phyloP scores from a whole-genome alignment of 148 eudicot species.

The Vaccinium corymbosum region DNA sequence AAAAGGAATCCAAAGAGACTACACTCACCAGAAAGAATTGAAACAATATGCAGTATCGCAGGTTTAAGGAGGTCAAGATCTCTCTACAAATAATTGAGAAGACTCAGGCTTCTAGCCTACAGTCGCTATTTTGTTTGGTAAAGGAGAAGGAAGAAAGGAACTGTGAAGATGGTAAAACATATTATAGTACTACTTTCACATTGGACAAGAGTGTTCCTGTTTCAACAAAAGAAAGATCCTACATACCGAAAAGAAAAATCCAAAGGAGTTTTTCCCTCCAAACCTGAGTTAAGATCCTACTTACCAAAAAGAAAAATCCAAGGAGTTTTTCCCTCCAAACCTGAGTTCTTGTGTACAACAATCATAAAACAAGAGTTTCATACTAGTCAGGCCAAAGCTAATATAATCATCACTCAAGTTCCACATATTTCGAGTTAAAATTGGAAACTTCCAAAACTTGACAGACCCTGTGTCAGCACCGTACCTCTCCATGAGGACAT shows the following conservation, averaged over 20 bases:
- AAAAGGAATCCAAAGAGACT: neutral
- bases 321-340: neutral
- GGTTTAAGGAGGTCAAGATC: neutral
- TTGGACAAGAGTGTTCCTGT: neutral
- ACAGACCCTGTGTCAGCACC: neutral
- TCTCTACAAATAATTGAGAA: neutral
- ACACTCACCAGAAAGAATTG: neutral
- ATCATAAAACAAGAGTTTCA: neutral
- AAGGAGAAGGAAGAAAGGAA: slow-evolving; percentile 4
- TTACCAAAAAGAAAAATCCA: neutral
- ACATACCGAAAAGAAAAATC: neutral
- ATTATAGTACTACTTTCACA: neutral
- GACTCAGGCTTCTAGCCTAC: neutral
- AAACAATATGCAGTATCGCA: neutral
- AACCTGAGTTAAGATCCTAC: neutral
- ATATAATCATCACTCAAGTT: neutral
- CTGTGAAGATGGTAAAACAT: neutral
- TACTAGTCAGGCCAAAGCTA: neutral
- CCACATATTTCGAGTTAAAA: neutral
- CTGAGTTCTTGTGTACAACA: neutral
- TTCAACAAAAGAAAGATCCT: neutral
- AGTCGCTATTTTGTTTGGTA: neutral
- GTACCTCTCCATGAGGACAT: neutral
- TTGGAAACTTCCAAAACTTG: neutral
- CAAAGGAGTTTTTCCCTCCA: neutral